Evolutionary conservation across 129 eudicot genomes (phyloP).

Genomic region (Arctium minus): DNA sequence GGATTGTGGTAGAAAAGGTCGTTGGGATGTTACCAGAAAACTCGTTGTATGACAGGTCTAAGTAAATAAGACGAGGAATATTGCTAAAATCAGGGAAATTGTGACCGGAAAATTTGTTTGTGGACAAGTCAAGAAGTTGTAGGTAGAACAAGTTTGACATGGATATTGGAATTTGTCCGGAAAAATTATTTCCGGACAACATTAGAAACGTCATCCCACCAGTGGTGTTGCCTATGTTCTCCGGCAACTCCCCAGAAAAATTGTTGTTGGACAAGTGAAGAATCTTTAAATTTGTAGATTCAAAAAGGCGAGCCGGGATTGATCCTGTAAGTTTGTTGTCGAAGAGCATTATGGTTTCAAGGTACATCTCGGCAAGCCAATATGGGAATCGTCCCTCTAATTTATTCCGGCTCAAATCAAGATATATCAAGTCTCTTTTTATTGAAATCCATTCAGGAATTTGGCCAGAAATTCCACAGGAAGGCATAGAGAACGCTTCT

Average conservation of each 20-base stretch:
- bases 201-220: slow-evolving; percentile 24
- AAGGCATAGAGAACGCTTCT: slow-evolving; percentile 20
- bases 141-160: slow-evolving; percentile 30
- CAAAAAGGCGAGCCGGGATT: slow-evolving; percentile 33
- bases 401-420: slow-evolving; percentile 36
- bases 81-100: slow-evolving; percentile 31
- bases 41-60: slow-evolving; percentile 37
- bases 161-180: slow-evolving; percentile 37
- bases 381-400: slow-evolving; percentile 20
- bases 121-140: slow-evolving; percentile 31
- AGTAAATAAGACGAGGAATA: slow-evolving; percentile 14
- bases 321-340: slow-evolving; percentile 32
- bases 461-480: slow-evolving; percentile 21
- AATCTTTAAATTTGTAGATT: slow-evolving; percentile 9
- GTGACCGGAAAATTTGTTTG: slow-evolving; percentile 34
- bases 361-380: slow-evolving; percentile 21
- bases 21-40: slow-evolving; percentile 35
- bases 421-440: slow-evolving; percentile 19
- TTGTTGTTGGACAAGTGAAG: slow-evolving; percentile 32
- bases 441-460: slow-evolving; percentile 40
- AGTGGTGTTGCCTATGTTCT: slow-evolving; percentile 39
- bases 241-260: slow-evolving; percentile 36
- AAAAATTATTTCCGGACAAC: slow-evolving; percentile 34
- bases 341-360: slow-evolving; percentile 27
- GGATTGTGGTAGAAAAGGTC: slow-evolving; percentile 13